Conservation (phyloP, 306 rosid genomes). For the Cucurbita pepo region DNA sequence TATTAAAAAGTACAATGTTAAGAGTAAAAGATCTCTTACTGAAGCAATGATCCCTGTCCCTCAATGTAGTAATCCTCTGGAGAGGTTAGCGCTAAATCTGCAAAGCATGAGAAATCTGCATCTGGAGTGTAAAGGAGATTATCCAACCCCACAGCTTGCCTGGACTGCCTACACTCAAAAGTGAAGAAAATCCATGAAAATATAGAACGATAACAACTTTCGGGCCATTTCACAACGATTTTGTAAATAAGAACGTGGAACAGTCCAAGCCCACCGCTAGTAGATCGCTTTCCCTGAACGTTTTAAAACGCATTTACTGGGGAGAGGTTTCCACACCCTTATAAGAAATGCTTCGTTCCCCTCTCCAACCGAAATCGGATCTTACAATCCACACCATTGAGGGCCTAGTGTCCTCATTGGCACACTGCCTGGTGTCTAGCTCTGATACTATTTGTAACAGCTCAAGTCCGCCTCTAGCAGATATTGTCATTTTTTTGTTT, state of each 20-base stretch:
- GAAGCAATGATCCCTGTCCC: conserved; percentile 97
- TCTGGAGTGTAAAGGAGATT: conserved; percentile 97
- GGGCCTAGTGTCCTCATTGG: too few species aligned
- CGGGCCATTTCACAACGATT: neutral
- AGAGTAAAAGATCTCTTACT: conserved; percentile 37
- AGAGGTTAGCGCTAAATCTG: conserved; percentile 85
- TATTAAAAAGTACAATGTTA: neutral
- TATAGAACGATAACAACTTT: conserved; percentile 4
- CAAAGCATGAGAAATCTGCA: conserved; percentile 98
- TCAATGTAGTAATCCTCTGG: conserved; percentile 86
- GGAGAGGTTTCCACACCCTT: too few species aligned
- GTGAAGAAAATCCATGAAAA: conserved; percentile 20
- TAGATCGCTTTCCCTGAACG: too few species aligned
- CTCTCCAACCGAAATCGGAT: too few species aligned
- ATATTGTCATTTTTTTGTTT: too few species aligned
- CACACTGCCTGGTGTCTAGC: too few species aligned
- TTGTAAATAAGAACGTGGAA: neutral
- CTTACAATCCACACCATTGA: too few species aligned
- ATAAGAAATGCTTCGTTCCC: too few species aligned
- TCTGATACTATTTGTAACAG: too few species aligned
- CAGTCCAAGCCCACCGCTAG: too few species aligned
- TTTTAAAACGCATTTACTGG: too few species aligned
- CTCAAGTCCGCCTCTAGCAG: too few species aligned
- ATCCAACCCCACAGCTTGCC: conserved; percentile 72
- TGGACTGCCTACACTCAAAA: conserved; percentile 46